phyloP scores from a whole-genome alignment of 1,284 basidiomycete genomes.

The Pyrrhoderma noxium region DNA sequence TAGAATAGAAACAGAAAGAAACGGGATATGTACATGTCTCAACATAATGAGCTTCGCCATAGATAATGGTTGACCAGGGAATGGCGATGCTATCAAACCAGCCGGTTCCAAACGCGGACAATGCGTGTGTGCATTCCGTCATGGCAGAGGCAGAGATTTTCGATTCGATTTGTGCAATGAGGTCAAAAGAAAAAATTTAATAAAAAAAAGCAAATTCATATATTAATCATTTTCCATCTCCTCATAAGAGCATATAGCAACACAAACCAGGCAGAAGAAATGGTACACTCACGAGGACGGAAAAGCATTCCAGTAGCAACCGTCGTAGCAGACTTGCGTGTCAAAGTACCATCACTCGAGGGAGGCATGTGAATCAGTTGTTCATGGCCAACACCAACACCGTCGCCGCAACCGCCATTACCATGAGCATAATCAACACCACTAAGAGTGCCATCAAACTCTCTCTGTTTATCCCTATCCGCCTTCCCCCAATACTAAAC shows the following conservation, averaged over 20 bases:
- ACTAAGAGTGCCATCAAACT: no score
- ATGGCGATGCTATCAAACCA: conserved; percentile 16
- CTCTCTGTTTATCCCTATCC: no score
- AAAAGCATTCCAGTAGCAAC: conserved; percentile 19
- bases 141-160: no score
- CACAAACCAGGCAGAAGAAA: conserved; percentile 1
- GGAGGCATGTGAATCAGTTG: conserved; percentile 28
- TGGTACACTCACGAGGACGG: conserved; percentile 17
- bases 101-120: no score
- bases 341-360: conserved; percentile 20
- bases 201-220: conserved; percentile 1
- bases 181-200: not conserved
- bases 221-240: not conserved
- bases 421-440: no score
- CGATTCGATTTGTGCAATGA: not conserved
- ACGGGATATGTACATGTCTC: conserved; percentile 32
- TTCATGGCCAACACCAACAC: conserved; percentile 21
- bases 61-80: conserved; percentile 27
- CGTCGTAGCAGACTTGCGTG: conserved; percentile 9
- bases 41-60: conserved; percentile 34
- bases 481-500: not conserved
- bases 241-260: not conserved
- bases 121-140: no score
- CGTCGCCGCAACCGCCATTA: not conserved
- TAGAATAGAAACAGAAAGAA: no score